Evolutionary conservation across 1,284 basidiomycete genomes (phyloP).

Genomic region (Golubevia sp.): DNA sequence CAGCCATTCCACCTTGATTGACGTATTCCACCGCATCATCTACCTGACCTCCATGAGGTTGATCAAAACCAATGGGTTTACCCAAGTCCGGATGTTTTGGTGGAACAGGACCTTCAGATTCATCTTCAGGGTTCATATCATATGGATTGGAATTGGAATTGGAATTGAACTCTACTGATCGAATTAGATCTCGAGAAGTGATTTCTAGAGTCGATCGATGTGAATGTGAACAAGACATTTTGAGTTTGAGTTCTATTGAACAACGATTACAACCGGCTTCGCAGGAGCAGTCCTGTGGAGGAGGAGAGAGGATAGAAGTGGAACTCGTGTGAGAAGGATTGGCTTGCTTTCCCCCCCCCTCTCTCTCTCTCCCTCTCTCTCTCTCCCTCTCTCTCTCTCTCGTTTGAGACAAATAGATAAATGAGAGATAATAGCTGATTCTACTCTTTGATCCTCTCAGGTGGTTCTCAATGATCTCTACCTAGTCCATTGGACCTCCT

Average conservation of each 20-base stretch:
- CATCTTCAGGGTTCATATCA: too few species aligned
- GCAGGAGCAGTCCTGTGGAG: constrained; percentile 79
- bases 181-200: constrained; percentile 67
- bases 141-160: too few species aligned
- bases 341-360: too few species aligned
- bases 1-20: too few species aligned
- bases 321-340: too few species aligned
- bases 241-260: constrained; percentile 75
- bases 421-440: background rate
- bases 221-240: constrained; percentile 71
- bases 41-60: too few species aligned
- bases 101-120: too few species aligned
- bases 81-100: too few species aligned
- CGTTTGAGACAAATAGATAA: background rate
- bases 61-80: too few species aligned
- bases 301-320: constrained; percentile 10
- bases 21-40: too few species aligned
- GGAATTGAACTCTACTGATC: constrained; percentile 28
- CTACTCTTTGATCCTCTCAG: background rate
- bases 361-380: too few species aligned
- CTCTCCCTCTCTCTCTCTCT: too few species aligned
- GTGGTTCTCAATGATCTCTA: constrained; percentile 72
- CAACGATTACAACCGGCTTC: constrained; percentile 77
- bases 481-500: constrained; percentile 71
- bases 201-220: constrained; percentile 72